Percentiles rank a stretch among this genome's conserved stretches.
phyloP scores from a whole-genome alignment of 1,284 basidiomycete species.

The Schizophyllum commune region DNA sequence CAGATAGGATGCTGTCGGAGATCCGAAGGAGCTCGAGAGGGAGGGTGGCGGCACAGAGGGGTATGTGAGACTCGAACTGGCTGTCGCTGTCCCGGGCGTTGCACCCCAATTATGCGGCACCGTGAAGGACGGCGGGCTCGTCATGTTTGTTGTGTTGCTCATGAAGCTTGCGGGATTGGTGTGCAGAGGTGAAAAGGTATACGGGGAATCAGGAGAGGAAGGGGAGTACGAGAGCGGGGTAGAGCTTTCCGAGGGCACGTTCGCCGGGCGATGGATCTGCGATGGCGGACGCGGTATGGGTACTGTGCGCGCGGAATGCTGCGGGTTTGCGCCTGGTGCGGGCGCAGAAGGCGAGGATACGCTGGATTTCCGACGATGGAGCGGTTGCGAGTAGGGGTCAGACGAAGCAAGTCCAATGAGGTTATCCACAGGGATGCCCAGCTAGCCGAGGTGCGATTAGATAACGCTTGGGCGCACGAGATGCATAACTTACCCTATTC shows the following conservation, averaged over 20 bases:
- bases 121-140: slow-evolving; percentile 58
- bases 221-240: slow-evolving; percentile 55
- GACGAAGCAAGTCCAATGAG: slow-evolving; percentile 56
- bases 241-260: slow-evolving; percentile 36
- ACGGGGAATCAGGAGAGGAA: slow-evolving; percentile 47
- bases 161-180: slow-evolving; percentile 45
- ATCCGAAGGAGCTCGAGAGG: slow-evolving; percentile 59
- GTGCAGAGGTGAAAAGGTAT: slow-evolving; percentile 47
- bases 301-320: slow-evolving; percentile 25
- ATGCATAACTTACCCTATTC: slow-evolving; percentile 47
- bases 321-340: slow-evolving; percentile 2
- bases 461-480: slow-evolving; percentile 1
- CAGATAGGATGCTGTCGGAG: slow-evolving; percentile 43
- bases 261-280: slow-evolving; percentile 46
- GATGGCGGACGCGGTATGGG: slow-evolving; percentile 63
- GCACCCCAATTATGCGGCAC: slow-evolving; percentile 22
- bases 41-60: slow-evolving; percentile 65
- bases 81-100: slow-evolving; percentile 19
- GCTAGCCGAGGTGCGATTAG: slow-evolving; percentile 27
- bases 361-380: slow-evolving; percentile 44
- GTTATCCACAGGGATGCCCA: slow-evolving; percentile 67
- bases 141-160: slow-evolving; percentile 52
- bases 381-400: slow-evolving; percentile 64
- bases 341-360: slow-evolving; percentile 62
- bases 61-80: slow-evolving; percentile 40